Base-by-base conservation (phyloP, 768 basidiomycete species). In the Multifurca ochricompacta region DNA sequence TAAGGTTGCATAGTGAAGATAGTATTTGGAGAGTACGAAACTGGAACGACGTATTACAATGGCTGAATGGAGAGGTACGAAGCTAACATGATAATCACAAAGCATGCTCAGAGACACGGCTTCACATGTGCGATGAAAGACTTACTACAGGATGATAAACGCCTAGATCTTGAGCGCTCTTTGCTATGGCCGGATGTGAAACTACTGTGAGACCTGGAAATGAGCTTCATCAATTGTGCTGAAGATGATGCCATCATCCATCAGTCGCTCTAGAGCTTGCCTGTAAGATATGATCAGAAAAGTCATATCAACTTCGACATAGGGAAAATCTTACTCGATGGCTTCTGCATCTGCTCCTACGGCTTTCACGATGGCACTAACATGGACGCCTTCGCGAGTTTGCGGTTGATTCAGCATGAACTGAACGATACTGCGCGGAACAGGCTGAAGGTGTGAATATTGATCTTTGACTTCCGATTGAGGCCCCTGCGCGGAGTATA, bases 191-290 rank as follows among this genome's bases (percentile, higher is more conserved):
- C 25, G 19, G 23, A 44, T 19, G 23, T 19, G 6, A 48, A 45
- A 19, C 32, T 57, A 70, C 25, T 59, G 48, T 8, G 80, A 79
- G 41, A 86, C 65, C 32, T 75, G 71, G 67, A 82, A 86, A 62
- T 90, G 88, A n/a, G 78, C 85, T 58, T 92, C 90, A 63, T 92
- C 85, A 36, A 83, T 78, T 0, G 89, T 90, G 50, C 80, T 85
- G 68, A 79, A 97, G 52, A 94, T 75, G 59, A 78, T 70, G 0
- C 93, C 93, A 0, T 87, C 83, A 48, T 85, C 82, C 76, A 91
- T 83, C 48, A 97, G 74, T 48, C 70, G 68, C 60, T 93, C 88
- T 59, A 94, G 70, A 6, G 87, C 87, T 40, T 78, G 73, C 64
- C 91, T 89, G 56, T 36, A 19, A 28, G 36, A 37, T 27, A 46